Conservation (phyloP, 2,329 filamentous ascomycete genomes). For the Escovopsis sp. region DNA sequence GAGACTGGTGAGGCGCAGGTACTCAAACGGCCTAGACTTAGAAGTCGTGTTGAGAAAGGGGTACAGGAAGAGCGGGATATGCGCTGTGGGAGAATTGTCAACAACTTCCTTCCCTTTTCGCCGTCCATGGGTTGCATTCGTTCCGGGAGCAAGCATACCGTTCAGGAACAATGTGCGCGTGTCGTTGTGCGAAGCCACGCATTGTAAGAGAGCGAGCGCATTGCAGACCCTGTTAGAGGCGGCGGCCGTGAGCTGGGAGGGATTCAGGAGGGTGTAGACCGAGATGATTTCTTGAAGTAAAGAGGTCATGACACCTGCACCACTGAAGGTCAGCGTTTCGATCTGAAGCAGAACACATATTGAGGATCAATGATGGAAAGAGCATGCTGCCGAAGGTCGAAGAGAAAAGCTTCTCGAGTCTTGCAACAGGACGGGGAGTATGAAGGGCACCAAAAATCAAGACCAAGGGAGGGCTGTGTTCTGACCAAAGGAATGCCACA, state of each 20-base stretch:
- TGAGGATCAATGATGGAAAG: too few species aligned
- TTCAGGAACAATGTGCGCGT: slow-evolving; percentile 87
- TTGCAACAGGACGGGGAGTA: too few species aligned
- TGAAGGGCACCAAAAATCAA: too few species aligned
- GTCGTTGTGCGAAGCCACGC: slow-evolving; percentile 93
- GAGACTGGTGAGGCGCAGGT: slow-evolving; percentile 84
- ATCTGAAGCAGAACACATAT: not conserved
- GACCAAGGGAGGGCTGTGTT: slow-evolving; percentile 5
- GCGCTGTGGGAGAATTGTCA: slow-evolving; percentile 41
- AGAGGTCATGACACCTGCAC: slow-evolving; percentile 86
- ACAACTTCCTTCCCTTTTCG: not conserved
- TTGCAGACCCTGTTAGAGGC: slow-evolving; percentile 97
- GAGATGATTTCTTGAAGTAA: slow-evolving; percentile 97
- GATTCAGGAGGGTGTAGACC: slow-evolving; percentile 91
- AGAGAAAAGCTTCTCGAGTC: too few species aligned
- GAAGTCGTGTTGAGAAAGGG: slow-evolving; percentile 98
- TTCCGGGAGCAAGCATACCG: slow-evolving; percentile 38
- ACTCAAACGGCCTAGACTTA: slow-evolving; percentile 94
- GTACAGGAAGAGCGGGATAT: slow-evolving; percentile 94
- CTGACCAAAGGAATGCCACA: slow-evolving; percentile 97
- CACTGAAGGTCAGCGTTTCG: not conserved
- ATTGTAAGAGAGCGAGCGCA: slow-evolving; percentile 86
- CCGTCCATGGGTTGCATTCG: not conserved
- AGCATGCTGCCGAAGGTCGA: too few species aligned
- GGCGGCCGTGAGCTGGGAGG: slow-evolving; percentile 91